Conservation (phyloP, 225 moss, liverwort and hornwort species). For the Pseudoscleropodium purum region DNA sequence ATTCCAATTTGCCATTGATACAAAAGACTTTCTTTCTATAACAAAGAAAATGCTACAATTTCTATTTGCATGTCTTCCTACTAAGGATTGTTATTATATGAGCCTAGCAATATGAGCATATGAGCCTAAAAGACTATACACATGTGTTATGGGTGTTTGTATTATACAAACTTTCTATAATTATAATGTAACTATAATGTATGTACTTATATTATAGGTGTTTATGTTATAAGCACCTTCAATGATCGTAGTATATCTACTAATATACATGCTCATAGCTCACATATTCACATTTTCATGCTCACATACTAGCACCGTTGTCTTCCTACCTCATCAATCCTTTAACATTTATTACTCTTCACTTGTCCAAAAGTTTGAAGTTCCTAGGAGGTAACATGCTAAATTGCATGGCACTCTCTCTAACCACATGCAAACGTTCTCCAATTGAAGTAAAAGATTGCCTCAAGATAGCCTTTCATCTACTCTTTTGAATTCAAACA, state of each 20-base stretch:
- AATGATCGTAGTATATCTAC: too few species aligned
- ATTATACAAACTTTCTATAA: too few species aligned
- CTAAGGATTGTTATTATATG: too few species aligned
- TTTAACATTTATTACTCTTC: neutral
- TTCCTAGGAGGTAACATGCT: fast-evolving
- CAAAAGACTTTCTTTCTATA: neutral
- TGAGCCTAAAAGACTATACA: too few species aligned
- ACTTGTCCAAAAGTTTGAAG: neutral
- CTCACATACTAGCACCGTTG: too few species aligned
- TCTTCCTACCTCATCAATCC: neutral
- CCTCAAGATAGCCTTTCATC: neutral
- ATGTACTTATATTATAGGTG: too few species aligned
- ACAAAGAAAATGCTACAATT: neutral
- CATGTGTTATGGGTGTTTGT: too few species aligned
- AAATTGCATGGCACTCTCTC: neutral
- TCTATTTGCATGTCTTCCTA: neutral
- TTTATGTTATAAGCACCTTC: too few species aligned
- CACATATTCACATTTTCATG: too few species aligned
- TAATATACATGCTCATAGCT: too few species aligned
- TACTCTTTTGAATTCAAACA: neutral
- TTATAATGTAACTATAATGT: too few species aligned
- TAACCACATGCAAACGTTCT: neutral
- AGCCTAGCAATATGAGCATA: too few species aligned
- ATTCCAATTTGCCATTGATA: neutral
- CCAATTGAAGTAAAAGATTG: neutral